phyloP scores from a whole-genome alignment of 805 yeast species.

The Cyberlindnera euphorbiiphila region DNA sequence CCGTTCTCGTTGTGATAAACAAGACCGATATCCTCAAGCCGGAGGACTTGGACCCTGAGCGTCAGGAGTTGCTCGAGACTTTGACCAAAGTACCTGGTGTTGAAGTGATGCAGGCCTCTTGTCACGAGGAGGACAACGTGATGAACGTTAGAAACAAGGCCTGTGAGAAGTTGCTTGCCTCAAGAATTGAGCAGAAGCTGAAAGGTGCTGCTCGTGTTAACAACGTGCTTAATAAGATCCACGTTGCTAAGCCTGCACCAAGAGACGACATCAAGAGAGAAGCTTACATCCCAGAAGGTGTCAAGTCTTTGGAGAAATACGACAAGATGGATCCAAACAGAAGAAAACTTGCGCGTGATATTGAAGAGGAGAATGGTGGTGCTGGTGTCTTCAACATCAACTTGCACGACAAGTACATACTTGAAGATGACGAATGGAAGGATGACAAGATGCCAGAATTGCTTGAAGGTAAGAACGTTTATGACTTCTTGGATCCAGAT shows the following conservation, averaged over 20 bases:
- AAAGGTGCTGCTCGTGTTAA: slow-evolving; percentile 87
- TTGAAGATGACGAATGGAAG: slow-evolving; percentile 98
- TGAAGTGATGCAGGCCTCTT: slow-evolving; percentile 89
- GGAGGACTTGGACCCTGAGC: slow-evolving; percentile 77
- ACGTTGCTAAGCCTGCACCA: slow-evolving; percentile 84
- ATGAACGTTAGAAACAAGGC: slow-evolving; percentile 96
- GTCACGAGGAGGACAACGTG: slow-evolving; percentile 90
- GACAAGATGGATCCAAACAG: slow-evolving; percentile 80
- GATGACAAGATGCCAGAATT: slow-evolving; percentile 96
- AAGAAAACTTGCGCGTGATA: slow-evolving; percentile 76
- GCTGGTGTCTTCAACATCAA: slow-evolving; percentile 97
- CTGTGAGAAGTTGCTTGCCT: slow-evolving; percentile 91
- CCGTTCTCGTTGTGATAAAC: slow-evolving; percentile 93
- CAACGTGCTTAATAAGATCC: slow-evolving; percentile 90
- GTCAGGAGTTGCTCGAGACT: slow-evolving; percentile 65
- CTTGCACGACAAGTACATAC: slow-evolving; percentile 83
- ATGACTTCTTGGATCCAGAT: slow-evolving; percentile 96
- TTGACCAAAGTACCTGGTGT: slow-evolving; percentile 70
- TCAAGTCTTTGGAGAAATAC: slow-evolving; percentile 55
- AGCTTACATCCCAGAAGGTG: slow-evolving; percentile 80
- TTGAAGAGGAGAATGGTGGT: slow-evolving; percentile 95
- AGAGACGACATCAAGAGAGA: slow-evolving; percentile 84
- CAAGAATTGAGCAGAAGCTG: slow-evolving; percentile 94
- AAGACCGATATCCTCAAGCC: slow-evolving; percentile 86
- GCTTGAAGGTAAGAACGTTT: slow-evolving; percentile 92